phyloP scores from a whole-genome alignment of 2,329 filamentous ascomycete genomes.

The Zasmidium cellare region DNA sequence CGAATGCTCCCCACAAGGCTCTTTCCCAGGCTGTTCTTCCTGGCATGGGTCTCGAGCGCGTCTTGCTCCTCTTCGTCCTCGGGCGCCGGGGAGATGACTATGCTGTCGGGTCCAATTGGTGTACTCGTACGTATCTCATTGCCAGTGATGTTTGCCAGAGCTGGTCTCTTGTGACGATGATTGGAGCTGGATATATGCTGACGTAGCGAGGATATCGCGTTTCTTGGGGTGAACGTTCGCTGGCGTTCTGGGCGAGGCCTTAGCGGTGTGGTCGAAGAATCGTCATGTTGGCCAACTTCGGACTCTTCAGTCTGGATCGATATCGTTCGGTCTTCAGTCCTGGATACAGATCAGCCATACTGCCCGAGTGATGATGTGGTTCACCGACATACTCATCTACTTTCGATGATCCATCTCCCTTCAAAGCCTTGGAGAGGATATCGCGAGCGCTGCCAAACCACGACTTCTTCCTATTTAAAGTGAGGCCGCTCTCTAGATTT shows the following conservation, averaged over 20 bases:
- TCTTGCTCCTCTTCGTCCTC: neutral
- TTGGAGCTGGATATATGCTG: slow-evolving; percentile 20
- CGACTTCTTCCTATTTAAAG: slow-evolving; percentile 23
- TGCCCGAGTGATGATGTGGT: neutral
- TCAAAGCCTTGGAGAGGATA: slow-evolving; percentile 7
- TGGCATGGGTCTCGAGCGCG: slow-evolving; percentile 9
- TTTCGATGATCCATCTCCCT: neutral
- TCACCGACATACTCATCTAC: neutral
- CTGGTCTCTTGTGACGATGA: slow-evolving; percentile 11
- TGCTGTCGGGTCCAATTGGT: slow-evolving; percentile 2
- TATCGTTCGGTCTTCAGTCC: neutral
- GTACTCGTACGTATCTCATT: neutral
- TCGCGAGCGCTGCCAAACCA: slow-evolving; percentile 25
- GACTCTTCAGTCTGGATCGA: slow-evolving; percentile 1
- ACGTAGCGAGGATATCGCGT: slow-evolving; percentile 20
- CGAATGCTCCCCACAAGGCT: slow-evolving; percentile 29
- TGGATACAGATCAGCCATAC: neutral
- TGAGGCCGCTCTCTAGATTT: slow-evolving; percentile 16
- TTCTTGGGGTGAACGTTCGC: slow-evolving; percentile 20
- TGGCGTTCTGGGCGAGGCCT: slow-evolving; percentile 10
- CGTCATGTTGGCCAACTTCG: neutral
- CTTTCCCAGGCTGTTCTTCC: slow-evolving; percentile 22
- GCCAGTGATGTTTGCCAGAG: slow-evolving; percentile 11
- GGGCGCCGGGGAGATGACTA: neutral
- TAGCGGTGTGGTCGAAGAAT: slow-evolving; percentile 12